phyloP scores from a whole-genome alignment of 2,329 filamentous ascomycete genomes.

The Paramyrothecium sp. region DNA sequence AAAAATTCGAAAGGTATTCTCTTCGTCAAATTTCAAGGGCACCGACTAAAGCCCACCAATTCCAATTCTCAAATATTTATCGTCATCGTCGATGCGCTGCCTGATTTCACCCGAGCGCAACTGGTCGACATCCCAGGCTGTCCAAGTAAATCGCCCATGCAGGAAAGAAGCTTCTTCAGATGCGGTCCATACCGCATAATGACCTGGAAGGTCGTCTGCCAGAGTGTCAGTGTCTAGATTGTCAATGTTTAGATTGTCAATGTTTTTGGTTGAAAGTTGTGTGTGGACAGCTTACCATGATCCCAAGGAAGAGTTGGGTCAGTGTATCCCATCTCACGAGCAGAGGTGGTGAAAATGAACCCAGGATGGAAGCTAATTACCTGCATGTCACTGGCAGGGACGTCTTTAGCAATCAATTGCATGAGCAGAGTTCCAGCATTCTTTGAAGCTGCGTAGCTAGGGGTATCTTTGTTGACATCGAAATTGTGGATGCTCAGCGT shows the following conservation, averaged over 20 bases:
- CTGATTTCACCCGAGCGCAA: constrained; percentile 18
- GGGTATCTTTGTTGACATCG: constrained; percentile 4
- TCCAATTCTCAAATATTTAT: constrained; percentile 19
- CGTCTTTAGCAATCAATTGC: constrained; percentile 36
- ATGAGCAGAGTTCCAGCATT: constrained; percentile 30
- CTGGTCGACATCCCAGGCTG: constrained; percentile 51
- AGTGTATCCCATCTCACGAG: constrained; percentile 11
- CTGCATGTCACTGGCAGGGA: constrained; percentile 19
- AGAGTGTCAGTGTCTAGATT: not conserved
- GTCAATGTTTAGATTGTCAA: constrained; percentile 3
- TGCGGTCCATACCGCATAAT: constrained; percentile 41
- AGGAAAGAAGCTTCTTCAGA: constrained; percentile 42
- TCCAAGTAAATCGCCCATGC: constrained; percentile 44
- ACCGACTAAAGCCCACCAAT: constrained; percentile 17
- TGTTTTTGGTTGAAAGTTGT: no score
- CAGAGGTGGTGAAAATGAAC: constrained; percentile 21
- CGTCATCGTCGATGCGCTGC: constrained; percentile 9
- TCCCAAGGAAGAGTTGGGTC: constrained; percentile 8
- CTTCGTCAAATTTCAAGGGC: no score
- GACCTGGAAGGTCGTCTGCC: constrained; percentile 33
- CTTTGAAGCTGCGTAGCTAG: constrained; percentile 36
- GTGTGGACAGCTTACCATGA: no score
- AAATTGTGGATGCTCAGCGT: constrained; percentile 21
- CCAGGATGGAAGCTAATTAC: constrained; percentile 22
- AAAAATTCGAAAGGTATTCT: no score